Conservation (phyloP, 2,329 filamentous ascomycete species). For the Colletotrichum godetiae region DNA sequence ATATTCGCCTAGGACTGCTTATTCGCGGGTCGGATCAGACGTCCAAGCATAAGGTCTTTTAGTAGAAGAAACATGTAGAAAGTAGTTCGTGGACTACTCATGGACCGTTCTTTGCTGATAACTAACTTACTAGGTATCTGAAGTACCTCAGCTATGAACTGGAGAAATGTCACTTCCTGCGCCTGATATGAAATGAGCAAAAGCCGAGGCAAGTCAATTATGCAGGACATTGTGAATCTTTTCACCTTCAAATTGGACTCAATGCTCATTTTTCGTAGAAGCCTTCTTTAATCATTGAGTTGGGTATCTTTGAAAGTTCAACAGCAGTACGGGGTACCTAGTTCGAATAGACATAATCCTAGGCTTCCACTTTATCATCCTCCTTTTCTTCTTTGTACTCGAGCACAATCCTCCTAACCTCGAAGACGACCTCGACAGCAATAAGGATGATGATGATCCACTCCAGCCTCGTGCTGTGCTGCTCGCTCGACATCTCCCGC, state of each 20-base stretch:
- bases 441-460: constrained; percentile 97
- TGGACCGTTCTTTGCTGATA: background rate
- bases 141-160: background rate
- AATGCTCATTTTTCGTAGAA: background rate
- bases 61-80: background rate
- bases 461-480: constrained; percentile 87
- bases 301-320: constrained; percentile 13
- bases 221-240: too few relatives aligned
- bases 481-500: constrained; percentile 88
- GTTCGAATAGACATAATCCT: background rate
- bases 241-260: background rate
- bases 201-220: too few relatives aligned
- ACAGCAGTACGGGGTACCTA: background rate
- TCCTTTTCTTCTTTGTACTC: constrained; percentile 61
- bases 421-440: constrained; percentile 90
- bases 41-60: background rate
- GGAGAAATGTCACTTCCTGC: too few relatives aligned
- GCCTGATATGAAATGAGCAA: too few relatives aligned
- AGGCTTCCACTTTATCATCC: constrained; percentile 33
- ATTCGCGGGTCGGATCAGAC: background rate
- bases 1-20: background rate
- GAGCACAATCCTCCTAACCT: constrained; percentile 78
- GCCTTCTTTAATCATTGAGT: background rate
- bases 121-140: background rate
- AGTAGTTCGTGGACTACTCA: background rate